Conservation (phyloP, 2,329 filamentous ascomycete genomes). For the Stemphylium lycopersici region DNA sequence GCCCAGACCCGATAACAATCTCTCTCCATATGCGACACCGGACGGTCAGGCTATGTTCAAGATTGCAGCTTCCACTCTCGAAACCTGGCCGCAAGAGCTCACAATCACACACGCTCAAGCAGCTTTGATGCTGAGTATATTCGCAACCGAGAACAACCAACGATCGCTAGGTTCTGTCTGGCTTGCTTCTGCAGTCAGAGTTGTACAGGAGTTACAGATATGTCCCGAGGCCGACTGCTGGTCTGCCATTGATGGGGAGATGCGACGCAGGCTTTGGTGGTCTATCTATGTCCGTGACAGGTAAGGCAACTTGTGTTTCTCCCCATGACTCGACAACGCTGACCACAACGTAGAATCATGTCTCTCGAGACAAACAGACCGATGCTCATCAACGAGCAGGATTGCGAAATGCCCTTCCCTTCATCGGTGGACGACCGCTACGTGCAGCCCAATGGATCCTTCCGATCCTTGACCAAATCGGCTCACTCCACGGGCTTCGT, state of each 20-base stretch:
- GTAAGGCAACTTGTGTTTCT: constrained; percentile 48
- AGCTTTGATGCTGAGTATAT: constrained; percentile 76
- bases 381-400: constrained; percentile 81
- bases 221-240: constrained; percentile 76
- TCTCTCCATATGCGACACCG: constrained; percentile 59
- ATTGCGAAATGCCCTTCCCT: constrained; percentile 84
- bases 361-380: constrained; percentile 82
- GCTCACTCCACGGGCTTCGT: constrained; percentile 71
- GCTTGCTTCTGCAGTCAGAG: constrained; percentile 78
- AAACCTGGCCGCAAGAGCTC: constrained; percentile 82
- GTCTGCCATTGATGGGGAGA: constrained; percentile 79
- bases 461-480: constrained; percentile 46
- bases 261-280: constrained; percentile 92
- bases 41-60: constrained; percentile 73
- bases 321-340: constrained; percentile 18
- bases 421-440: constrained; percentile 81
- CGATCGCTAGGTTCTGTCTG: constrained; percentile 86
- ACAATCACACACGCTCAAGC: constrained; percentile 76
- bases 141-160: constrained; percentile 83
- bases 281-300: constrained; percentile 88
- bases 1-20: constrained; percentile 61
- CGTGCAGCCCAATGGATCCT: constrained; percentile 62
- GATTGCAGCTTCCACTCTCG: constrained; percentile 70
- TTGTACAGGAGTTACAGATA: constrained; percentile 82
- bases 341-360: constrained; percentile 62